Evolutionary conservation across 2,329 filamentous ascomycete genomes (phyloP).

Genomic region (Thermothelomyces thermophilus): DNA sequence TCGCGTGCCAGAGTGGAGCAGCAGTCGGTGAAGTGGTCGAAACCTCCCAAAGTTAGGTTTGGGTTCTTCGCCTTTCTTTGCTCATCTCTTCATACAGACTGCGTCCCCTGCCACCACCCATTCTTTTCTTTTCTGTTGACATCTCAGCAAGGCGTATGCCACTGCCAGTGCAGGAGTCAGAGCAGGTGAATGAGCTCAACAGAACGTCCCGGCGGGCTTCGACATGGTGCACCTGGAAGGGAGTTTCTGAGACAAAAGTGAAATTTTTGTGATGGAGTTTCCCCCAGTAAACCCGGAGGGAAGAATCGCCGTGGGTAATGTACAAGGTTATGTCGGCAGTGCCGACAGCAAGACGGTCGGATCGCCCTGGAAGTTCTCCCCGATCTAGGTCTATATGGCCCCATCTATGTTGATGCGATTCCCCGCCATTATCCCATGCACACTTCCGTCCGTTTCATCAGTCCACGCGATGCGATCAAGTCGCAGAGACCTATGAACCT

Average conservation of each 20-base stretch:
- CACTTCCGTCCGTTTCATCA: conserved; percentile 19
- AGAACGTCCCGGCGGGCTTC: too few species aligned
- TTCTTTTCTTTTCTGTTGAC: too few species aligned
- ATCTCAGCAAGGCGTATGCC: too few species aligned
- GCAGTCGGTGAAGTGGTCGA: background rate
- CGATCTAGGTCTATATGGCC: conserved; percentile 28
- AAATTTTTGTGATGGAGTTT: conserved; percentile 25
- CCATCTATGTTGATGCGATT: conserved; percentile 27
- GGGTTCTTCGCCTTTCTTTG: background rate
- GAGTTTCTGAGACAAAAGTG: conserved; percentile 20
- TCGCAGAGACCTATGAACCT: conserved; percentile 20
- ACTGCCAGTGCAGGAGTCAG: too few species aligned
- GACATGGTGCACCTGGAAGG: background rate
- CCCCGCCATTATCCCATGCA: conserved; percentile 27
- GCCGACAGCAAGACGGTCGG: conserved; percentile 23
- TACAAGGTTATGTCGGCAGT: conserved; percentile 25
- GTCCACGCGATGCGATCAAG: conserved; percentile 15
- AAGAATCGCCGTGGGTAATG: conserved; percentile 26
- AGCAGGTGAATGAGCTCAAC: too few species aligned
- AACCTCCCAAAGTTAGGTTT: background rate
- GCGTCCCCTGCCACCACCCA: too few species aligned
- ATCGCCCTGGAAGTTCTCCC: conserved; percentile 24
- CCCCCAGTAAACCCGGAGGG: conserved; percentile 13
- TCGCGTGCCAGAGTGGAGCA: conserved; percentile 10
- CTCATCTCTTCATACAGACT: too few species aligned